phyloP scores from a whole-genome alignment of 2,329 filamentous ascomycete genomes.

The Sordariomycetes sp. region DNA sequence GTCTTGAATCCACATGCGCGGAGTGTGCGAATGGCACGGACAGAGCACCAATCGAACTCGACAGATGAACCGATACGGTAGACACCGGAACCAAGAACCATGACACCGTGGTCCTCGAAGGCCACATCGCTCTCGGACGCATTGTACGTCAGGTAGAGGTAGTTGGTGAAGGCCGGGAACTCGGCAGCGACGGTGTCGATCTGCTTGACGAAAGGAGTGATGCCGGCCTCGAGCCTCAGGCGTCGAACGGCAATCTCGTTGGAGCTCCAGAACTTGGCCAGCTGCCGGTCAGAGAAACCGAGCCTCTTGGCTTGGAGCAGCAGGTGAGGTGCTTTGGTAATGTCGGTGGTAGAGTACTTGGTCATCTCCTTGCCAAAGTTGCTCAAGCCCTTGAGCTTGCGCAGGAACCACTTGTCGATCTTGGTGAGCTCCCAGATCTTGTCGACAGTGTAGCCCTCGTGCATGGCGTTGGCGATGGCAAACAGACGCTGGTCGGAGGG shows the following conservation, averaged over 20 bases:
- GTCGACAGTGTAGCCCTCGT: constrained; percentile 83
- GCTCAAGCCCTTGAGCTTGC: constrained; percentile 81
- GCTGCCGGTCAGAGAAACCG: constrained; percentile 87
- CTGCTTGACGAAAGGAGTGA: constrained; percentile 89
- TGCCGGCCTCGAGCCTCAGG: constrained; percentile 74
- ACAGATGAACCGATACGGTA: constrained; percentile 97
- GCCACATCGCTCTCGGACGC: constrained; percentile 73
- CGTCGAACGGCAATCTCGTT: constrained; percentile 87
- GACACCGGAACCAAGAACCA: constrained; percentile 93
- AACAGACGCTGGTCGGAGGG: constrained; percentile 96
- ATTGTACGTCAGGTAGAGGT: constrained; percentile 94
- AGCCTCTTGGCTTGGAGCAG: constrained; percentile 84
- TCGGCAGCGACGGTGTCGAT: constrained; percentile 98
- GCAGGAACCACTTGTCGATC: constrained; percentile 98
- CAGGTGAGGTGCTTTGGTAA: constrained; percentile 52
- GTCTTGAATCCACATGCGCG: constrained; percentile 82
- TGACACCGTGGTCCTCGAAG: constrained; percentile 86
- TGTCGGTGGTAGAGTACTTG: constrained; percentile 54
- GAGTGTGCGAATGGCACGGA: constrained; percentile 84
- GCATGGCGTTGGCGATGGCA: constrained; percentile 96
- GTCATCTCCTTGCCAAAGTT: constrained; percentile 79
- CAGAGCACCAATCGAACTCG: constrained; percentile 98
- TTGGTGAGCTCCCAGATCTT: constrained; percentile 98
- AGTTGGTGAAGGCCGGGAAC: constrained; percentile 91
- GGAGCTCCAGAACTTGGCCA: constrained; percentile 89